Evolutionary conservation across 2,329 filamentous ascomycete species (phyloP).

Genomic region (Trichoderma aggressivum): DNA sequence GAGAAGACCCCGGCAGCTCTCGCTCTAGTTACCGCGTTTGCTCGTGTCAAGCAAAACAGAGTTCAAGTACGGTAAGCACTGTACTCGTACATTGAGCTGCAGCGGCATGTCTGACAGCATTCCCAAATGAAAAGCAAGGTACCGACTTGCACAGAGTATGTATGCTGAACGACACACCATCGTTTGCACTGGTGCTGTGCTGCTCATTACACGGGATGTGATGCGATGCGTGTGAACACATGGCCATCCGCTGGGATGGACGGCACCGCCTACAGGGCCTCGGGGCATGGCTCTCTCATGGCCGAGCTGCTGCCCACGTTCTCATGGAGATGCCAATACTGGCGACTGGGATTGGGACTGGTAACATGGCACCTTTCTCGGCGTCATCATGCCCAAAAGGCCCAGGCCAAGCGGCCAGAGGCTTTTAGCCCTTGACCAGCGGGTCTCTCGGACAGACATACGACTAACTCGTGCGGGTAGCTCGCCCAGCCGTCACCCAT

Average conservation of each 20-base stretch:
- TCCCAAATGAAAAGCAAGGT: not conserved
- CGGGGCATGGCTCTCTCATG: not conserved
- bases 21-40: not conserved
- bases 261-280: conserved; percentile 3
- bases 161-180: not conserved
- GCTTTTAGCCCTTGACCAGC: conserved; percentile 4
- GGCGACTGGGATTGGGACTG: not conserved
- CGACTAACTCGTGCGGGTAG: not conserved
- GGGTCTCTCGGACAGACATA: not conserved
- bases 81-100: not conserved
- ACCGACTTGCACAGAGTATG: not conserved
- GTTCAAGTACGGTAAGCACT: not conserved
- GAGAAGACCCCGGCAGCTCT: not conserved
- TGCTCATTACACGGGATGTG: not conserved
- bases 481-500: not conserved
- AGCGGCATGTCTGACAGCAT: conserved; percentile 2
- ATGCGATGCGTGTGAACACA: not conserved
- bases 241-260: not conserved
- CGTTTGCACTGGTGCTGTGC: not conserved
- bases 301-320: not conserved
- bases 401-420: not conserved
- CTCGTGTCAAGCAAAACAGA: not conserved
- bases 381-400: not conserved
- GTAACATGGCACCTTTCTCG: not conserved
- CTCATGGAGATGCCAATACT: not conserved